phyloP scores from a whole-genome alignment of 805 yeast genomes.

The Metschnikowia arizonensis region DNA sequence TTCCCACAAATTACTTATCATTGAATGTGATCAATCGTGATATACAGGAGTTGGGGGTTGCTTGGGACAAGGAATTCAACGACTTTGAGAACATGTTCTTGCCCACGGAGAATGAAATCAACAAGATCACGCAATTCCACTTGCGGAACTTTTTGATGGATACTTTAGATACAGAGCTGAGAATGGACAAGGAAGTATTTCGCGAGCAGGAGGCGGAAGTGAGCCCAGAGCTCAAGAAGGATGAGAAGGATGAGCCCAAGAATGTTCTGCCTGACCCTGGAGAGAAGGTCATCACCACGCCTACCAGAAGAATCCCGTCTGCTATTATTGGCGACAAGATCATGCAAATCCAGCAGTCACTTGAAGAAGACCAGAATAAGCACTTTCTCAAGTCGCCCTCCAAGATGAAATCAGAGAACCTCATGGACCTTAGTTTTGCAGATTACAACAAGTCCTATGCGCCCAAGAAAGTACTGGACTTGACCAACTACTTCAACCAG shows the following conservation, averaged over 20 bases:
- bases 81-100: constrained; percentile 74
- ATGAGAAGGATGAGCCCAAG: neutral
- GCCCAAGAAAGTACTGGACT: constrained; percentile 48
- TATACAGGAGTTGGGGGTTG: constrained; percentile 76
- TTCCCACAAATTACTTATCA: constrained; percentile 62
- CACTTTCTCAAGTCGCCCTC: constrained; percentile 11
- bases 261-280: neutral
- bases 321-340: constrained; percentile 19
- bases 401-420: constrained; percentile 7
- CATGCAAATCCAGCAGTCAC: constrained; percentile 17
- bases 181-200: constrained; percentile 7
- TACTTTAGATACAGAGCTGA: constrained; percentile 29
- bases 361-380: constrained; percentile 17
- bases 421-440: constrained; percentile 3
- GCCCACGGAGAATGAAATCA: constrained; percentile 91
- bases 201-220: neutral
- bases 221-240: neutral
- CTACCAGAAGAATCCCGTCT: constrained; percentile 16
- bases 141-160: constrained; percentile 69
- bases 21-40: constrained; percentile 66
- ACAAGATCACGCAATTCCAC: constrained; percentile 85
- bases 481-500: constrained; percentile 66
- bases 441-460: constrained; percentile 5
- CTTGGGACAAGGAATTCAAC: constrained; percentile 81
- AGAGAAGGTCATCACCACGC: constrained; percentile 3